Conservation (phyloP, 495 filamentous ascomycete species). For the Aspergillus heteromorphus region DNA sequence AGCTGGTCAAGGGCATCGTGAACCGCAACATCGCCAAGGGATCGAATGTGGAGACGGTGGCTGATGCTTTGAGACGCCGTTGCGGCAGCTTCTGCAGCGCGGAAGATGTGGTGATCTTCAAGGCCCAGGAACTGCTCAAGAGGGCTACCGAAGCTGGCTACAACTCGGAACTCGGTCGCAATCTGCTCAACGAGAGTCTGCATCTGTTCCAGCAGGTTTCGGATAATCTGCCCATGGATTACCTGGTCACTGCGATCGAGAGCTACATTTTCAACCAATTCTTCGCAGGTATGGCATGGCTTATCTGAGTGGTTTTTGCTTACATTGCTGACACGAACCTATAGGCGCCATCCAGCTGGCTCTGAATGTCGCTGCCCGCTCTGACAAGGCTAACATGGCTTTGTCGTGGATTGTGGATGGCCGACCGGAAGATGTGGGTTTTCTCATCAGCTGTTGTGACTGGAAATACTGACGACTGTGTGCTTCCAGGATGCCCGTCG, state of each 20-base stretch:
- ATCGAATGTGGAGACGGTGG: slow-evolving; percentile 93
- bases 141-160: slow-evolving; percentile 71
- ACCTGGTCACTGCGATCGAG: slow-evolving; percentile 68
- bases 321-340: slow-evolving; percentile 8
- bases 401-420: slow-evolving; percentile 69
- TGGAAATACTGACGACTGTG: slow-evolving; percentile 41
- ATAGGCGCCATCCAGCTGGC: slow-evolving; percentile 83
- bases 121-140: slow-evolving; percentile 91
- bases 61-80: slow-evolving; percentile 80
- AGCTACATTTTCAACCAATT: slow-evolving; percentile 78
- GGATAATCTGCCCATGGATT: slow-evolving; percentile 69
- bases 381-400: slow-evolving; percentile 78
- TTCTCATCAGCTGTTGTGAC: slow-evolving; percentile 15
- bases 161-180: slow-evolving; percentile 71
- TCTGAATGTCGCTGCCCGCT: slow-evolving; percentile 71
- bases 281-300: slow-evolving; percentile 56
- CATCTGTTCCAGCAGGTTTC: slow-evolving; percentile 85
- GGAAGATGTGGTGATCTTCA: slow-evolving; percentile 96
- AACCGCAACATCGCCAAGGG: slow-evolving; percentile 94
- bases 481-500: slow-evolving; percentile 57
- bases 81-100: slow-evolving; percentile 96
- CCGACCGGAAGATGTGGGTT: slow-evolving; percentile 44
- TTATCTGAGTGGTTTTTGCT: background rate
- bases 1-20: slow-evolving; percentile 95
- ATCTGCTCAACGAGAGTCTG: slow-evolving; percentile 81